Conservation (phyloP, 2,329 filamentous ascomycete genomes). For the Phialophora expanda region DNA sequence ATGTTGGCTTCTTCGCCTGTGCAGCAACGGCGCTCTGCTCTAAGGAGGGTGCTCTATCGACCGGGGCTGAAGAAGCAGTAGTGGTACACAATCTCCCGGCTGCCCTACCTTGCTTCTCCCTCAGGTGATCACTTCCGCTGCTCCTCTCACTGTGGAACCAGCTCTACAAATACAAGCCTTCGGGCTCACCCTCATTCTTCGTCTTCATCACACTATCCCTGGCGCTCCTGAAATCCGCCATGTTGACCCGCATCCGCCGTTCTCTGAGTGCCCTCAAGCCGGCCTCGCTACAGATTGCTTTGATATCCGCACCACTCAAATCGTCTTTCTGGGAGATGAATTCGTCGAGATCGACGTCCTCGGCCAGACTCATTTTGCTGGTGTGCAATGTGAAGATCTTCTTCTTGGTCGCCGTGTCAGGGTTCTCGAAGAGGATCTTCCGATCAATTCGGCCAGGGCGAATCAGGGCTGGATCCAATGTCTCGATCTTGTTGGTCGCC, state of each 20-base stretch:
- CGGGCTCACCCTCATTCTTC: slow-evolving; percentile 97
- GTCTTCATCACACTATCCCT: slow-evolving; percentile 95
- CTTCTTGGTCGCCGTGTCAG: slow-evolving; percentile 85
- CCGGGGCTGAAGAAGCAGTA: background rate
- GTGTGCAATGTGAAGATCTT: slow-evolving; percentile 99
- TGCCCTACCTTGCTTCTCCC: background rate
- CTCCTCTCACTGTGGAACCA: background rate
- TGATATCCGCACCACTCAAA: slow-evolving; percentile 94
- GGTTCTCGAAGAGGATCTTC: slow-evolving; percentile 84
- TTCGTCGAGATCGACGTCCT: slow-evolving; percentile 97
- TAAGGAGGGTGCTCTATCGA: background rate
- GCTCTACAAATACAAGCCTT: slow-evolving; percentile 93
- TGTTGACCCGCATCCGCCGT: slow-evolving; percentile 96
- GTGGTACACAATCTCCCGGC: background rate
- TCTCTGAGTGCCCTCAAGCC: slow-evolving; percentile 93
- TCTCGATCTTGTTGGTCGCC: slow-evolving; percentile 99
- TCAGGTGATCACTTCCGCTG: no score
- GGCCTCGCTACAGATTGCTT: slow-evolving; percentile 97
- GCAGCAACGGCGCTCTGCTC: no score
- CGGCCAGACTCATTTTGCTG: slow-evolving; percentile 95
- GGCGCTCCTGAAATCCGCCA: slow-evolving; percentile 94
- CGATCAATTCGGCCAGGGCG: slow-evolving; percentile 96
- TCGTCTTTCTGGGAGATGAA: slow-evolving; percentile 99
- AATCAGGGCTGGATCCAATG: slow-evolving; percentile 92
- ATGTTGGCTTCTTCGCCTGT: no score